Evolutionary conservation across 192 early-diverging fungal species (phyloP), one percentile per base, ranked within the genome.

Genomic region (Coemansia sp.): DNA sequence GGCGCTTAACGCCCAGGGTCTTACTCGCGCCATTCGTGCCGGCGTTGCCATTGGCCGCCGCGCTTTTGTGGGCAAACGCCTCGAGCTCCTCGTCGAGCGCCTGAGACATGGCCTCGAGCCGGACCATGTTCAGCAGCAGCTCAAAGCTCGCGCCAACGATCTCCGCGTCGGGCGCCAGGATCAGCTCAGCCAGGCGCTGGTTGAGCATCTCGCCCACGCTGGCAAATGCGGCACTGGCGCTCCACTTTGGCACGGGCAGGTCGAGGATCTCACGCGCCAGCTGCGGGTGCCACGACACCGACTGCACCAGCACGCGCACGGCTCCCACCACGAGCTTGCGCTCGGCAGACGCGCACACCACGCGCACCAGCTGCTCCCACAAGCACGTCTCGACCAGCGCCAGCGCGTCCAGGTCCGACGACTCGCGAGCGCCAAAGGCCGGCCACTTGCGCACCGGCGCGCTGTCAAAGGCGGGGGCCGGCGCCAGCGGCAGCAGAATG

Each of bases 271-370:
- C 71, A 41, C 82, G 73, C 41, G 82, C 82, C 59, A 84, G 61
- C 71, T 84, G 82, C 60, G 82, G 82, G 47, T 84, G 82, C 74
- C 82, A 84, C 16, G 82, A 47, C 9, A 84, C 61, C 9, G 77
- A 62, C 65, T 84, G 82, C 34, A 76, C 77, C 74, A 84, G 62
- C 1, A 84, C 65, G 6, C 82, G 68, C 65, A 74, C 10, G 6
- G 82, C 73, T 29, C 82, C 82, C 7, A 84, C 15, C 0, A 84
- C 82, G 15, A 78, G 71, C 42, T 72, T 68, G 33, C 77, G 77
- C 66, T 84, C 82, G 2, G 59, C 51, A 47, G 82, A 84, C 40
- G 33, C 31, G 27, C 68, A 52, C 71, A 76, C 36, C 11, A 79
- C 22, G 3, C 73, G 74, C 40, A 84, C 73, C 24, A 84, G 76